Percentiles rank a stretch among this genome's conserved stretches.
phyloP scores from a whole-genome alignment of 208 protist species.

The Leishmania turanica region DNA sequence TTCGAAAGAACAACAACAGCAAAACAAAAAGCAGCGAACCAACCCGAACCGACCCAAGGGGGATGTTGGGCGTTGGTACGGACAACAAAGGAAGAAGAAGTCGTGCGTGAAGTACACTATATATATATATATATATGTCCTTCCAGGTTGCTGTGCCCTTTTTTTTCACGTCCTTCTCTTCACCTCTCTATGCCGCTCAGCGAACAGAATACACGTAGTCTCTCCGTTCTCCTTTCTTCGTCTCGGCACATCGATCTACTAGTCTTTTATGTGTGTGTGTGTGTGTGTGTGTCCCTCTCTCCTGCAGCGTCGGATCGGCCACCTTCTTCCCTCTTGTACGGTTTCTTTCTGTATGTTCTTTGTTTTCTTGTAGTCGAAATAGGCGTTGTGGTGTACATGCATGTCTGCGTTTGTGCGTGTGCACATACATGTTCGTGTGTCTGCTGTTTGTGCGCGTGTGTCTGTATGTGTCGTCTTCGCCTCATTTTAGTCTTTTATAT shows the following conservation, averaged over 20 bases:
- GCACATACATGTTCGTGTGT: constrained; percentile 10
- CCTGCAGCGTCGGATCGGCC: neutral
- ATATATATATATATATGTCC: neutral
- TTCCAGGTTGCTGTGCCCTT: neutral
- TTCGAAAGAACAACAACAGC: neutral
- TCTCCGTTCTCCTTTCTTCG: neutral
- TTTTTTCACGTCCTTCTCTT: constrained; percentile 1
- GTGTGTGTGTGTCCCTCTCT: neutral
- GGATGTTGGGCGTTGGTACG: neutral
- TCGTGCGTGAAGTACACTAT: neutral
- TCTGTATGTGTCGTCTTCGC: constrained; percentile 9
- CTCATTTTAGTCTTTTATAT: constrained; percentile 8
- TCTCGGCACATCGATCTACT: neutral
- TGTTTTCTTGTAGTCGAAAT: constrained; percentile 7
- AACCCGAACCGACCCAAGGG: neutral
- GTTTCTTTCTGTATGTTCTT: constrained; percentile 1
- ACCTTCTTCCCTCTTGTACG: constrained; percentile 2
- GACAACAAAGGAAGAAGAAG: neutral
- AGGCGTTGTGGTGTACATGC: constrained; percentile 13
- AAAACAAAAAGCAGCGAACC: too few species aligned
- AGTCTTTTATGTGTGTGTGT: neutral
- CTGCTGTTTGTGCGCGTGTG: constrained; percentile 8
- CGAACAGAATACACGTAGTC: constrained; percentile 2
- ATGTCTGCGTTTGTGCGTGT: constrained; percentile 6
- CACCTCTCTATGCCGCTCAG: neutral